phyloP scores from a whole-genome alignment of 306 rosid genomes.

The Pterocarpus macrocarpus region DNA sequence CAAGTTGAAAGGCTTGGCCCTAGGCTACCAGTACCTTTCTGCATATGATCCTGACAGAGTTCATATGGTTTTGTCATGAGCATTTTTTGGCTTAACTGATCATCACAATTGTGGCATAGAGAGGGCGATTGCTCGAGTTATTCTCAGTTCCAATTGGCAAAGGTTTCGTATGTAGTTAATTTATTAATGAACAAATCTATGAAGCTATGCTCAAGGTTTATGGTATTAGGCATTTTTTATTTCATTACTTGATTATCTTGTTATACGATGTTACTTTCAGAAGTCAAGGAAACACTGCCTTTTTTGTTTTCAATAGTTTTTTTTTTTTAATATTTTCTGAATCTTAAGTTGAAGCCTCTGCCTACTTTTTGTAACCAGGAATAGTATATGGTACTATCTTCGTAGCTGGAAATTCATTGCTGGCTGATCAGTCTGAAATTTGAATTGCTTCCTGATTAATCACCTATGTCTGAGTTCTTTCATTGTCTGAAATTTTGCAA shows the following conservation, averaged over 20 bases:
- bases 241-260: slow-evolving; percentile 39
- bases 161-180: slow-evolving; percentile 37
- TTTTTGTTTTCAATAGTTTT: slow-evolving; percentile 2
- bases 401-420: neutral
- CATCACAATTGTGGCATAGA: slow-evolving; percentile 31
- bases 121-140: slow-evolving; percentile 37
- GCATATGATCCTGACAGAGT: slow-evolving; percentile 41
- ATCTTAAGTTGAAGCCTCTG: slow-evolving; percentile 19
- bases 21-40: slow-evolving; percentile 37
- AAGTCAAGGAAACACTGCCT: slow-evolving; percentile 38
- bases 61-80: slow-evolving; percentile 45
- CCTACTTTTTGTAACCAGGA: neutral
- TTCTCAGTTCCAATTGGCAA: slow-evolving; percentile 26
- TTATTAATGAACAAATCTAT: slow-evolving; percentile 37
- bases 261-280: slow-evolving; percentile 44
- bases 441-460: neutral
- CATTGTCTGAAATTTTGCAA: neutral
- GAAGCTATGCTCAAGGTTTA: slow-evolving; percentile 48
- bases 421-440: too few relatives aligned
- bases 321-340: neutral
- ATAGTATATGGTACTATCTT: slow-evolving; percentile 21
- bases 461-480: neutral
- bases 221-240: slow-evolving; percentile 42
- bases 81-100: slow-evolving; percentile 49
- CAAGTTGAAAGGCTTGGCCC: slow-evolving; percentile 40